These are phyloP conservation scores for Metschnikowia anglica DNA, from an alignment of 805 yeast genomes.

Conservation along the genomic window DNA sequence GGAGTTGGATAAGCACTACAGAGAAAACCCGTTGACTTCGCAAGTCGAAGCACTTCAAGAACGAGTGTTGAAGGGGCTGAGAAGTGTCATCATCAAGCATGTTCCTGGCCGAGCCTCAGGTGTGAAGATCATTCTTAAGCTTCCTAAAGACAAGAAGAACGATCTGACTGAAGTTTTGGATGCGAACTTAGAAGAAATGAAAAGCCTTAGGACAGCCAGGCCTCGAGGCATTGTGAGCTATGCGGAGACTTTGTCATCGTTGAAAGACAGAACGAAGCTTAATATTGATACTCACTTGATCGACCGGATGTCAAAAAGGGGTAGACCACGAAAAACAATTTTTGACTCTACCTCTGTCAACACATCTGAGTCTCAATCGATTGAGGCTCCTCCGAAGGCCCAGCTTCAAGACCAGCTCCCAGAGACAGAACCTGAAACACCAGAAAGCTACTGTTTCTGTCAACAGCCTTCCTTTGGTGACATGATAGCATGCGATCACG, in stretches of 20 bases:
- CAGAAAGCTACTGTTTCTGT: constrained; percentile 26
- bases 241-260: neutral
- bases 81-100: constrained; percentile 16
- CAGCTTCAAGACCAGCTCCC: neutral
- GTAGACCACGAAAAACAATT: constrained; percentile 1
- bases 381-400: neutral
- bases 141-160: no score
- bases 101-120: constrained; percentile 15
- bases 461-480: constrained; percentile 30
- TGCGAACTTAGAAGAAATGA: neutral
- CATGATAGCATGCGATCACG: constrained; percentile 33
- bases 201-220: neutral
- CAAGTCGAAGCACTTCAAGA: constrained; percentile 40
- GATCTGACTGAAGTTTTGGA: neutral
- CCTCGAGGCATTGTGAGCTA: neutral
- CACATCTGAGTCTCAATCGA: neutral
- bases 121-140: constrained; percentile 18
- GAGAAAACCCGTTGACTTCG: constrained; percentile 34
- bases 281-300: neutral
- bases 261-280: no score
- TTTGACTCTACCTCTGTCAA: neutral
- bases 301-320: neutral
- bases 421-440: constrained; percentile 6
- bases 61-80: constrained; percentile 17
- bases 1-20: constrained; percentile 36